phyloP scores from a whole-genome alignment of 106 monocot species.

The Xerophyta viscosa region DNA sequence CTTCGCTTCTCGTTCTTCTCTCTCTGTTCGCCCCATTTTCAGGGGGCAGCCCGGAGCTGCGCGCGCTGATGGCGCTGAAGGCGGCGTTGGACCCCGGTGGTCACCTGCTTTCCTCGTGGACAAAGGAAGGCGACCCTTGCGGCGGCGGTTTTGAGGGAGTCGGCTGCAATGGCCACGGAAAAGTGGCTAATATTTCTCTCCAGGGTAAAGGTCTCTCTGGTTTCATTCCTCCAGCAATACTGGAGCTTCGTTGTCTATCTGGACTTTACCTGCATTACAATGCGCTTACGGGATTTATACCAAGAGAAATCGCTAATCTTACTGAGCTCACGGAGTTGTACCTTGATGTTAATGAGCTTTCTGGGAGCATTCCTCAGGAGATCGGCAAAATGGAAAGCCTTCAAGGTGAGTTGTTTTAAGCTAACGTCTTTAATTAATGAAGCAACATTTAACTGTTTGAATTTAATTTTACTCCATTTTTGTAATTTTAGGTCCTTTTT shows the following conservation, averaged over 20 bases:
- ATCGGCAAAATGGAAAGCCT: conserved; percentile 58
- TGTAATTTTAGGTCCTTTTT: no score
- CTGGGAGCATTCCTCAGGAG: conserved; percentile 47
- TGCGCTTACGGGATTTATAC: conserved; percentile 36
- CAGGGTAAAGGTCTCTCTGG: conserved; percentile 74
- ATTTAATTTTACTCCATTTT: not conserved
- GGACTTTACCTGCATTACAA: conserved; percentile 71
- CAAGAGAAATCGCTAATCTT: conserved; percentile 55
- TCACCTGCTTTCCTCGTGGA: conserved; percentile 47
- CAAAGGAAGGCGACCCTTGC: conserved; percentile 45
- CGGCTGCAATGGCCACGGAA: conserved; percentile 58
- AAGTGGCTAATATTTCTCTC: conserved; percentile 67
- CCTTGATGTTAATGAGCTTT: conserved; percentile 67
- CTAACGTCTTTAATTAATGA: not conserved
- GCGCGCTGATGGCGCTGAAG: conserved; percentile 60
- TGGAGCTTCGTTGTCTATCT: no score
- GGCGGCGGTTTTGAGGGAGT: conserved; percentile 56
- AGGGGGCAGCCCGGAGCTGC: conserved; percentile 23
- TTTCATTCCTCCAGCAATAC: no score
- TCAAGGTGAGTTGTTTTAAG: conserved; percentile 61
- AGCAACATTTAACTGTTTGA: not conserved
- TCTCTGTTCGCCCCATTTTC: not conserved
- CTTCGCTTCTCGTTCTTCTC: conserved; percentile 1
- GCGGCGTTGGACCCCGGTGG: conserved; percentile 55
- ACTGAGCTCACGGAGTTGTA: conserved; percentile 68